phyloP scores from a whole-genome alignment of 208 protist genomes.

The Crithidia fasciculata region DNA sequence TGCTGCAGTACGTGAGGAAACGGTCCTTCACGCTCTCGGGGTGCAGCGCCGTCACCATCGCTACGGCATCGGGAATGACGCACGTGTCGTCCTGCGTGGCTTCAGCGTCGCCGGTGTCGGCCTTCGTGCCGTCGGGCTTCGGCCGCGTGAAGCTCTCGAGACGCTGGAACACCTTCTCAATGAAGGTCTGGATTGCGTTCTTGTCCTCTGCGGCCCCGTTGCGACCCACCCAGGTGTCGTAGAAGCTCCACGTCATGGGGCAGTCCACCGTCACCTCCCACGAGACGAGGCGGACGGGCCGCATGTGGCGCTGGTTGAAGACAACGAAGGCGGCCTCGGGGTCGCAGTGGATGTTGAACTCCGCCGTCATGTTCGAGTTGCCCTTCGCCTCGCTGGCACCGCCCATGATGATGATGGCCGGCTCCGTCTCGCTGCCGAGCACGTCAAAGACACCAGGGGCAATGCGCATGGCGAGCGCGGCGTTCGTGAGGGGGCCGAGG shows the following conservation, averaged over 20 bases:
- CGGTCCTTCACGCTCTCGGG: conserved; percentile 62
- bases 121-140: conserved; percentile 62
- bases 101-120: conserved; percentile 76
- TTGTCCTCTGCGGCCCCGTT: conserved; percentile 14
- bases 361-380: conserved; percentile 79
- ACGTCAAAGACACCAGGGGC: conserved; percentile 57
- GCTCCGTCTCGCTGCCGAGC: conserved; percentile 69
- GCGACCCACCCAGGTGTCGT: conserved; percentile 69
- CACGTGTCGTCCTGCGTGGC: conserved; percentile 82
- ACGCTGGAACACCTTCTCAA: conserved; percentile 73
- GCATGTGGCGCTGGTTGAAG: conserved; percentile 61
- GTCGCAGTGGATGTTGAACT: conserved; percentile 91
- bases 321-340: conserved; percentile 85
- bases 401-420: conserved; percentile 80
- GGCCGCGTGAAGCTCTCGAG: conserved; percentile 79
- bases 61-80: conserved; percentile 83
- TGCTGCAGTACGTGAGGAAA: conserved; percentile 72
- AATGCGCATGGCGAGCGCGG: conserved; percentile 76
- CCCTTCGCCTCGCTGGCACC: conserved; percentile 76
- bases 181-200: conserved; percentile 70
- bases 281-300: conserved; percentile 63
- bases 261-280: conserved; percentile 87
- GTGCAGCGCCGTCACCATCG: conserved; percentile 63
- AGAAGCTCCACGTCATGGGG: conserved; percentile 78
- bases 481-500: conserved; percentile 79